Conservation (phyloP, 495 filamentous ascomycete genomes). For the Xylaria scruposa region DNA sequence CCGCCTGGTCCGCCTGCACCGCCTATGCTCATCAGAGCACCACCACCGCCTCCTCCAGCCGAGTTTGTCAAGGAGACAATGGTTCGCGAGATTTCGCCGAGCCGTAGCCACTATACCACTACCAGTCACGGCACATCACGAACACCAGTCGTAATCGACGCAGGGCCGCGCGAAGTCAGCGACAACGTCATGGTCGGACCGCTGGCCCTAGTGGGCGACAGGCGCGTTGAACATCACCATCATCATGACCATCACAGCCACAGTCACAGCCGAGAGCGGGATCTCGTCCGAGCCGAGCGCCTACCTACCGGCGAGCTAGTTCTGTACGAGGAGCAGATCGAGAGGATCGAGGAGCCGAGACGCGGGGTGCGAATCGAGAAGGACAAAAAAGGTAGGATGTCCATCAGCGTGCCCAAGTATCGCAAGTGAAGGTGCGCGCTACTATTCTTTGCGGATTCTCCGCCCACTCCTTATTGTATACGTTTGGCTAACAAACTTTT, state of each 20-base stretch:
- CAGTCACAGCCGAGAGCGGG: slow-evolving; percentile 46
- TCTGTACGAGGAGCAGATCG: slow-evolving; percentile 59
- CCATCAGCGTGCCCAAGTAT: slow-evolving; percentile 66
- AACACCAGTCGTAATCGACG: slow-evolving; percentile 43
- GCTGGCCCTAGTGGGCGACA: slow-evolving; percentile 60
- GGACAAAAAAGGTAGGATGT: slow-evolving; percentile 88
- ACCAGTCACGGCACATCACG: slow-evolving; percentile 16
- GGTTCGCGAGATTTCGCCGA: slow-evolving; percentile 49
- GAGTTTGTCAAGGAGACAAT: slow-evolving; percentile 50
- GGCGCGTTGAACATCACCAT: slow-evolving; percentile 39
- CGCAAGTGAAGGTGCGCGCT: slow-evolving; percentile 50
- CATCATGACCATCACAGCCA: slow-evolving; percentile 36
- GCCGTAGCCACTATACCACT: slow-evolving; percentile 40
- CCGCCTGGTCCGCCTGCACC: slow-evolving; percentile 39
- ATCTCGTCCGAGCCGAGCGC: slow-evolving; percentile 55
- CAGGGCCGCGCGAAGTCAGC: slow-evolving; percentile 49
- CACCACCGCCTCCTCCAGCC: slow-evolving; percentile 44
- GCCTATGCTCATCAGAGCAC: slow-evolving; percentile 39
- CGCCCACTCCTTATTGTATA: slow-evolving; percentile 5
- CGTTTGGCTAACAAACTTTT: slow-evolving; percentile 5
- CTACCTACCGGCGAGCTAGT: slow-evolving; percentile 59
- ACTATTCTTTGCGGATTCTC: slow-evolving; percentile 8
- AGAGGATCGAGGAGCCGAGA: slow-evolving; percentile 58
- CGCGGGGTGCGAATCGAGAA: slow-evolving; percentile 72
- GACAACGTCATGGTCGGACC: slow-evolving; percentile 57